Conservation (phyloP, 192 early-diverging fungal species). For the Chytriomyces sp. region DNA sequence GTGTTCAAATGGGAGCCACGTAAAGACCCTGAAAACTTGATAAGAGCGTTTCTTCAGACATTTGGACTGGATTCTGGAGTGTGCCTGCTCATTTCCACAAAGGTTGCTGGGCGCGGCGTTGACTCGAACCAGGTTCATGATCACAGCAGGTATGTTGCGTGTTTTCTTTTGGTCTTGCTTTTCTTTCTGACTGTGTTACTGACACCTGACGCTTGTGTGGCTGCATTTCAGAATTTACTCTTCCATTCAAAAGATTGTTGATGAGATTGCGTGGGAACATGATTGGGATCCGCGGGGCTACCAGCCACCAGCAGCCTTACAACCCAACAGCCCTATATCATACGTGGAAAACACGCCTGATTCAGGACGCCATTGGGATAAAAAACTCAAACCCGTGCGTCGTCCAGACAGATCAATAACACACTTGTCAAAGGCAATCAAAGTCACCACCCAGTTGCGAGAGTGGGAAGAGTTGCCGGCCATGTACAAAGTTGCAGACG, state of each 20-base stretch:
- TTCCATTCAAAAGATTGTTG: not conserved
- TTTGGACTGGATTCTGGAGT: conserved; percentile 20
- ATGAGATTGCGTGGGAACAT: not conserved
- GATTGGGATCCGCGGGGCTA: not conserved
- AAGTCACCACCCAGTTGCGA: not conserved
- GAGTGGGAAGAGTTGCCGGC: not conserved
- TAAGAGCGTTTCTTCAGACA: conserved; percentile 3
- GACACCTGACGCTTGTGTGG: no score
- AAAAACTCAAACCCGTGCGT: no score
- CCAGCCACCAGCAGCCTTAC: not conserved
- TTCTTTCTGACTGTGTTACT: no score
- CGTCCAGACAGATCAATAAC: no score
- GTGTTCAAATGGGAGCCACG: conserved; percentile 18
- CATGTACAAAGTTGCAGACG: conserved; percentile 8
- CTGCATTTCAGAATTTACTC: not conserved
- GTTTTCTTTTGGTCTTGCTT: not conserved
- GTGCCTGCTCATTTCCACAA: conserved; percentile 11
- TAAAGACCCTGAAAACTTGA: conserved; percentile 7
- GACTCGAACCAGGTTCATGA: not conserved
- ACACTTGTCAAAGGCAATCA: not conserved
- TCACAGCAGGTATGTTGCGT: not conserved
- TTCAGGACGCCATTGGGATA: no score
- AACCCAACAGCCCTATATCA: not conserved
- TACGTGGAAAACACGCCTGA: no score
- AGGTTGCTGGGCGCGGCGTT: not conserved